Evolutionary conservation across 768 basidiomycete species (phyloP).

Genomic region (Asterophora lycoperdoides): DNA sequence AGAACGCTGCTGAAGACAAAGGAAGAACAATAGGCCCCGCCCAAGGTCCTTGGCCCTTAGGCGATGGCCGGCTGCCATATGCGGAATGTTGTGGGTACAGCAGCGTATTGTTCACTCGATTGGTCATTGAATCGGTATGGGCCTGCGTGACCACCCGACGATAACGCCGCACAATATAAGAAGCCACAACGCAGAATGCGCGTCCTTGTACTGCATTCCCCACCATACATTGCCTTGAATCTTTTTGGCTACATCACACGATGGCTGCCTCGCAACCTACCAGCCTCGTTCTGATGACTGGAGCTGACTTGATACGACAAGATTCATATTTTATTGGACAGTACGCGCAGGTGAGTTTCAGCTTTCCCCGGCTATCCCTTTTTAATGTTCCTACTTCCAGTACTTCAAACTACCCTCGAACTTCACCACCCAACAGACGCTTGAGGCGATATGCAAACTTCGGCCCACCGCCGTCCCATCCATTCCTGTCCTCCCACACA

Average conservation of each 20-base stretch:
- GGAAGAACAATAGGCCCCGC: not conserved
- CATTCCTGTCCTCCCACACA: not conserved
- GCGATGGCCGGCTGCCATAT: not conserved
- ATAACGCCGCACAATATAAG: not conserved
- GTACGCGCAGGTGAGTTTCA: not conserved
- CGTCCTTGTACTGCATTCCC: not conserved
- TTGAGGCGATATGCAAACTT: not conserved
- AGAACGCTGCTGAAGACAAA: not conserved
- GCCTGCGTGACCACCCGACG: not conserved
- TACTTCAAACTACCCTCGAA: slow-evolving; percentile 1
- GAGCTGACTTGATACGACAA: not conserved
- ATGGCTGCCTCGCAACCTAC: not conserved
- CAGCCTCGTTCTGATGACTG: not conserved
- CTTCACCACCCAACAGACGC: not conserved
- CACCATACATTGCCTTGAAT: not conserved
- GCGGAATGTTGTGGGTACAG: not conserved
- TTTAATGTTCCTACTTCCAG: not conserved
- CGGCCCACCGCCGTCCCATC: not conserved
- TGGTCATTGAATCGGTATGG: not conserved
- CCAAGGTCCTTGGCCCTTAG: not conserved
- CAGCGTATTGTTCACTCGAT: slow-evolving; percentile 5
- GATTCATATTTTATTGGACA: not conserved
- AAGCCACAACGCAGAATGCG: not conserved
- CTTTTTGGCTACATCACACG: not conserved
- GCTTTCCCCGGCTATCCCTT: not conserved